These are phyloP conservation scores for Beauveria sp. DNA, from an alignment of 2,329 filamentous ascomycete genomes.

Conservation along the genomic window DNA sequence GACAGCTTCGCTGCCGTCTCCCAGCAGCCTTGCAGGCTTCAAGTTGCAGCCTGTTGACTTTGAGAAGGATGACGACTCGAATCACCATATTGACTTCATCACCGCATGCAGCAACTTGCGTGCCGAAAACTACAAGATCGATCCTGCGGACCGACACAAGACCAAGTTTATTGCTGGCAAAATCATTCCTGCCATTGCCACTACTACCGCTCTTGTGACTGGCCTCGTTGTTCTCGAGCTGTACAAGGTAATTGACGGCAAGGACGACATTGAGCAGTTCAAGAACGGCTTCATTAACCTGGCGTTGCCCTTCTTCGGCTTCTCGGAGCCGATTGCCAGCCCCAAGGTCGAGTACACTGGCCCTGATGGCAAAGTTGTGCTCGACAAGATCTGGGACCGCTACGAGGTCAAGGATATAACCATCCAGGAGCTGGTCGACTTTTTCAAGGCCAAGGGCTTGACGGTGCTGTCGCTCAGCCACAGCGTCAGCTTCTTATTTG, in stretches of 20 bases:
- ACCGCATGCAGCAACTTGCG: constrained; percentile 93
- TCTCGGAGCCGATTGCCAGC: constrained; percentile 91
- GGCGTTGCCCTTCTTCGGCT: constrained; percentile 93
- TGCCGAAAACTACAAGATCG: constrained; percentile 96
- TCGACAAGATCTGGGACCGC: constrained; percentile 97
- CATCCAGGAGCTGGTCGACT: constrained; percentile 70
- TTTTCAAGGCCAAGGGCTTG: constrained; percentile 75
- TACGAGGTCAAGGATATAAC: constrained; percentile 87
- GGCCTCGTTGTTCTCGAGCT: constrained; percentile 87
- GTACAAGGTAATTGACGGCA: constrained; percentile 94
- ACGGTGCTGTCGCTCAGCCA: constrained; percentile 89
- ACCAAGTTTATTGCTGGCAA: constrained; percentile 99
- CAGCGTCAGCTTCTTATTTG: constrained; percentile 91
- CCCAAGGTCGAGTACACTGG: constrained; percentile 87
- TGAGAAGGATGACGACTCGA: constrained; percentile 97
- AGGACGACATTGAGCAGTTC: constrained; percentile 95
- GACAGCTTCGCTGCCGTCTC: constrained; percentile 62
- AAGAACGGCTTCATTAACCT: constrained; percentile 99
- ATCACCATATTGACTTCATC: constrained; percentile 98
- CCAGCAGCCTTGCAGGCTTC: constrained; percentile 77
- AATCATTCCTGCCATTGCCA: constrained; percentile 98
- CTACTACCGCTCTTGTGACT: constrained; percentile 90
- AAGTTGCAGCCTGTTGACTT: constrained; percentile 90
- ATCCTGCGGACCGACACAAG: constrained; percentile 86
- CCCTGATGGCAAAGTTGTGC: constrained; percentile 66